These are phyloP conservation scores for Chamaecrista fasciculata DNA, from an alignment of 306 rosid species.

Conservation along the genomic window DNA sequence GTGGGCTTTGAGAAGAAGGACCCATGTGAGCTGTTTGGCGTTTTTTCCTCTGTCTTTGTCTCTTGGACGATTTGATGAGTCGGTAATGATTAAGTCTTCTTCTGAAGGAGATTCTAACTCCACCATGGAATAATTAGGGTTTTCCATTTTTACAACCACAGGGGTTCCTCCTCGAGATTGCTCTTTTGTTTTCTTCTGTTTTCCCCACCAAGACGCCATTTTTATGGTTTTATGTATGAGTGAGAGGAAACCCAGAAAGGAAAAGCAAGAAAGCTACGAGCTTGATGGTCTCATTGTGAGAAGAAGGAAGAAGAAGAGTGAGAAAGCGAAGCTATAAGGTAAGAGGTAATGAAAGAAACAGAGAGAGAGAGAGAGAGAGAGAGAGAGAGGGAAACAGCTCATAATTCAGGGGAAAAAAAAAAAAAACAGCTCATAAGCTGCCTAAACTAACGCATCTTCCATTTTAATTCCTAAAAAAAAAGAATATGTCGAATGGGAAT, in stretches of 20 bases:
- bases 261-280: slow-evolving; percentile 26
- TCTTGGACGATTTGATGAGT: slow-evolving; percentile 27
- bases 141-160: slow-evolving; percentile 95
- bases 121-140: slow-evolving; percentile 93
- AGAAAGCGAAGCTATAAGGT: too few relatives aligned
- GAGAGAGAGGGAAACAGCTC: slow-evolving; percentile 73
- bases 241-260: background rate
- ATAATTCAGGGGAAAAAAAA: too few relatives aligned
- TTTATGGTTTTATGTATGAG: slow-evolving; percentile 32
- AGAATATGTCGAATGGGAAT: background rate
- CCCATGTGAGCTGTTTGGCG: slow-evolving; percentile 92
- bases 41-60: slow-evolving; percentile 67
- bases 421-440: too few relatives aligned
- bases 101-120: slow-evolving; percentile 85
- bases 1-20: slow-evolving; percentile 91
- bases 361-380: too few relatives aligned
- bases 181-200: too few relatives aligned
- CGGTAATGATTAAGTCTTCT: slow-evolving; percentile 56
- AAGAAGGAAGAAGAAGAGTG: slow-evolving; percentile 12
- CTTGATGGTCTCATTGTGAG: slow-evolving; percentile 64
- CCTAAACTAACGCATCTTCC: slow-evolving; percentile 11
- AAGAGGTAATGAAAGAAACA: too few relatives aligned
- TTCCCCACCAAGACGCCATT: slow-evolving; percentile 85
- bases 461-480: slow-evolving; percentile 21
- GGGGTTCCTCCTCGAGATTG: slow-evolving; percentile 82